Base-by-base conservation (phyloP, 139 green algal species). In the Chlorella sp. region DNA sequence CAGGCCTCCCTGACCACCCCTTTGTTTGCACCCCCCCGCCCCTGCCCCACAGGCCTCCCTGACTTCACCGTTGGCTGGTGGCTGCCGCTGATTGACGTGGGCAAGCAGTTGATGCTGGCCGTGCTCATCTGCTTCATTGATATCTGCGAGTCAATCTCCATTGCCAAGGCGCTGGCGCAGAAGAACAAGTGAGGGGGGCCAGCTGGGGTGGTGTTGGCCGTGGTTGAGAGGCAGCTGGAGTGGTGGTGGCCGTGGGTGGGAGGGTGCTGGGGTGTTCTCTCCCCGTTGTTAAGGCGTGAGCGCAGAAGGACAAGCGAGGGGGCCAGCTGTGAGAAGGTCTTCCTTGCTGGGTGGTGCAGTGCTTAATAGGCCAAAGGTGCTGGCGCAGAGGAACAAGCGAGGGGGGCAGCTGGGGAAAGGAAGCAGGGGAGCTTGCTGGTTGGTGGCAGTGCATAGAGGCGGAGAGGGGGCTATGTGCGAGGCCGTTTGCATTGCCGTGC, bases 101-200 rank as follows among this genome's bases (percentile, higher is more conserved):
- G 89, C 24, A 64, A 88, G 34, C 91, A 95, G 85, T 48, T 96
- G 28, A 19, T 83, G 1, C 90, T 95, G n/a, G 89, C 94, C 53
- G 77, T 95, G 16, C 61, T 95, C 34, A 91, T 96, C 64, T 95
- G 94, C 83, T 86, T 97, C 2, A 96, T 98, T n/a, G 96, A 96
- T 64, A 82, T 98, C 61, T 89, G 96, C 66, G 97, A 98, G 92
- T 96, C 91, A 68, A 97, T 98, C 66, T 95, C 93, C 85, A 98
- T 98, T n/a, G 96, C 96, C 30, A 96, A 97, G 42, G 93, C 95
- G 0, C 93, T 99, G 64, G 96, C 97, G 0, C 89, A 91, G 75
- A 96, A 97, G 93, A 96, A 98, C 90, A 89, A 90, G 48, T 99
- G 73, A 42, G 73, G 14, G 36, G 3, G 76, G 76, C 26, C 3